Conservation (phyloP, 176 grass and related monocot genomes). For the bread wheat (Triticum aestivum) region DNA sequence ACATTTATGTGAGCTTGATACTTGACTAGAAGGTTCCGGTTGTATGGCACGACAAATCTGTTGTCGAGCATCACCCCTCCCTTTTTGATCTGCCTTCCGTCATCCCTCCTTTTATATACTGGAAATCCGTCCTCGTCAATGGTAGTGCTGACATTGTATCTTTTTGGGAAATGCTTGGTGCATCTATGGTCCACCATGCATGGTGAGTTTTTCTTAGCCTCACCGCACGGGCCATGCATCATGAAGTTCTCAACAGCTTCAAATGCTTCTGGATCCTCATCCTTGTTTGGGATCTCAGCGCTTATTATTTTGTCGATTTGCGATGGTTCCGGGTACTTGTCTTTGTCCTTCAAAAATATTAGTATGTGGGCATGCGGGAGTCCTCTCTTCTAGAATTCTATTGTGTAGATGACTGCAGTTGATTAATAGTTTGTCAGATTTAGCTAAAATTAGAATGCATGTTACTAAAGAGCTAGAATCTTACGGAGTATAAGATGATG, state of each 20-base stretch:
- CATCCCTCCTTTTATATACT: too few relatives aligned
- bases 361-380: not conserved
- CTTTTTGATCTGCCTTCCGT: not conserved
- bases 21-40: not conserved
- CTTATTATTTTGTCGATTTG: conserved; percentile 3
- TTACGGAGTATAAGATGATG: too few relatives aligned
- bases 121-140: not conserved
- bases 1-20: conserved; percentile 30
- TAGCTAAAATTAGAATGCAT: too few relatives aligned
- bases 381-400: too few relatives aligned
- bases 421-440: too few relatives aligned
- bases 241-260: not conserved
- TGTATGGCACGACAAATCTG: not conserved
- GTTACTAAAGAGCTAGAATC: too few relatives aligned
- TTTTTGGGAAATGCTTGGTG: conserved; percentile 5
- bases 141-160: not conserved
- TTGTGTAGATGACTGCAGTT: too few relatives aligned
- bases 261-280: not conserved
- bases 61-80: not conserved
- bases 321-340: not conserved
- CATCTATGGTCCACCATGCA: conserved; percentile 23
- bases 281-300: not conserved
- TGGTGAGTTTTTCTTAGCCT: not conserved
- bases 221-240: conserved; percentile 2
- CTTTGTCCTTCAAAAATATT: not conserved